Conservation (phyloP, 768 basidiomycete species). For the Cyclocybe aegerita region DNA sequence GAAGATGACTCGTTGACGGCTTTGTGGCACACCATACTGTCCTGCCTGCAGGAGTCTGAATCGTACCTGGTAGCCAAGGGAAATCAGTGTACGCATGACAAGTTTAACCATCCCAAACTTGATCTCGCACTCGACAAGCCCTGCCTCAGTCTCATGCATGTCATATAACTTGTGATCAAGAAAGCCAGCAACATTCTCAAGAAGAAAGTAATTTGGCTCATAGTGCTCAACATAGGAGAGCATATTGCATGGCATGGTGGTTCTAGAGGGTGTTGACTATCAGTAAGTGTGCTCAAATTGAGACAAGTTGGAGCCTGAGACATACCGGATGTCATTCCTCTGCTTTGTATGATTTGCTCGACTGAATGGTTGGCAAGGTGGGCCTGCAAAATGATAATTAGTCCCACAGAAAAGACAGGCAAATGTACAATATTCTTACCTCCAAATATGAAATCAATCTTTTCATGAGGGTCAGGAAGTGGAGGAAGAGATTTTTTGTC, state of each 20-base stretch:
- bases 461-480: conserved; percentile 57
- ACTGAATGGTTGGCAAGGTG: conserved; percentile 77
- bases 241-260: conserved; percentile 68
- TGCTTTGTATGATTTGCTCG: conserved; percentile 62
- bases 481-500: conserved; percentile 32
- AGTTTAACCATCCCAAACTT: conserved; percentile 66
- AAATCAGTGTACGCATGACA: conserved; percentile 55
- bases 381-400: conserved; percentile 39
- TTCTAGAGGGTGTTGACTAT: conserved; percentile 31
- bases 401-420: neutral
- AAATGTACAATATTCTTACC: conserved; percentile 37
- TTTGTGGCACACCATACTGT: conserved; percentile 73
- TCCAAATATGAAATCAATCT: conserved; percentile 73
- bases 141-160: conserved; percentile 16
- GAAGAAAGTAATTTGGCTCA: conserved; percentile 57
- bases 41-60: conserved; percentile 68
- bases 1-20: conserved; percentile 66
- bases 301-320: neutral
- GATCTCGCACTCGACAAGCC: conserved; percentile 37
- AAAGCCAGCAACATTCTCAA: conserved; percentile 74
- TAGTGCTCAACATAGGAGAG: conserved; percentile 68
- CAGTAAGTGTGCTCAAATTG: too few relatives aligned
- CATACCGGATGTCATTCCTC: conserved; percentile 60
- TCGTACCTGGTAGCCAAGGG: conserved; percentile 74
- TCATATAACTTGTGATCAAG: conserved; percentile 48